Conservation (phyloP, 352 stramenopile species). For the Pythium brachiatum region DNA sequence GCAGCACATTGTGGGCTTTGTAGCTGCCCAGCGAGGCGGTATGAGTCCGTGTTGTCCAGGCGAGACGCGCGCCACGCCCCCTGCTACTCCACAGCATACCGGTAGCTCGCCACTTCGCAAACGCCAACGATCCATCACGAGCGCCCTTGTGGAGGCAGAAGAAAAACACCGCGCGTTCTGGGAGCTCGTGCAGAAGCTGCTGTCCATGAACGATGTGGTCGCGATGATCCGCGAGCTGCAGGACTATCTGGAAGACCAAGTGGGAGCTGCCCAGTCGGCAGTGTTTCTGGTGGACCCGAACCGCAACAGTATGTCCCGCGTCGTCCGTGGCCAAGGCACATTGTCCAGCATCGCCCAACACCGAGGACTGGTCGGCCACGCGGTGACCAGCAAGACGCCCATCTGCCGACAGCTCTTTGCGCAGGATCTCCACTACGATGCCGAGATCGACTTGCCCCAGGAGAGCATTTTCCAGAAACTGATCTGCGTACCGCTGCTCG, state of each 20-base stretch:
- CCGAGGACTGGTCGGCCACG: conserved; percentile 52
- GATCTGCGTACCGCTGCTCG: conserved; percentile 65
- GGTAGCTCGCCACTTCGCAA: not conserved
- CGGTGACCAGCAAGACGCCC: conserved; percentile 32
- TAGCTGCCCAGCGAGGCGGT: conserved; percentile 7
- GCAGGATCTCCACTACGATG: conserved; percentile 48
- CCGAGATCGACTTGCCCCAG: conserved; percentile 62
- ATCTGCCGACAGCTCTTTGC: conserved; percentile 46
- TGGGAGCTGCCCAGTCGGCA: conserved; percentile 46
- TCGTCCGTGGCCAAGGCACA: conserved; percentile 45
- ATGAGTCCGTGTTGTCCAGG: conserved; percentile 11
- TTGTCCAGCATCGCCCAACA: conserved; percentile 50
- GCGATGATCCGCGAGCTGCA: conserved; percentile 71
- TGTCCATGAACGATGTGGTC: conserved; percentile 70
- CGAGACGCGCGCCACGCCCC: not conserved
- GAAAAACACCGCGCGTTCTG: conserved; percentile 76
- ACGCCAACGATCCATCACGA: not conserved
- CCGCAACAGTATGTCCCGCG: conserved; percentile 72
- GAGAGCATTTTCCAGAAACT: conserved; percentile 60
- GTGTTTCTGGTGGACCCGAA: conserved; percentile 79
- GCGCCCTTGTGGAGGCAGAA: conserved; percentile 25
- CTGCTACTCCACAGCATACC: not conserved
- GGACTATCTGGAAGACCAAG: conserved; percentile 58
- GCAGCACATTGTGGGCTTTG: conserved; percentile 20
- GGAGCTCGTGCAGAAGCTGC: conserved; percentile 66